Base-by-base conservation (phyloP, 768 basidiomycete genomes). In the Myochromella boudieri region DNA sequence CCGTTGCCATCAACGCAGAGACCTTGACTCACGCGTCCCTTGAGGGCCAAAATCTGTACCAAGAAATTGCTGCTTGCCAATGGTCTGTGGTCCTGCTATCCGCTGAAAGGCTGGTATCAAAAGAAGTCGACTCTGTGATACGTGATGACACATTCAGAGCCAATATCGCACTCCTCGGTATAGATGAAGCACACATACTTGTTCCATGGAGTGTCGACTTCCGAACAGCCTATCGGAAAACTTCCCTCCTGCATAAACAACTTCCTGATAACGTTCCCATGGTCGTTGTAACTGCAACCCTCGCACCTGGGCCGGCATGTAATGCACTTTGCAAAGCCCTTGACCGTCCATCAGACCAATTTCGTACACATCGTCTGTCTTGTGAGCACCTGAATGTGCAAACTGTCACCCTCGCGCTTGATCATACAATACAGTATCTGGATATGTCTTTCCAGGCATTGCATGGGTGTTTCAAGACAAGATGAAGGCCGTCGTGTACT, bases 101-200 rank as follows among this genome's bases (percentile, higher is more conserved):
- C 2, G 48, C 56, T 4, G 60, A 59, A 32, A 41, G 52, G 21
- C 46, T 62, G 2, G 31, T 43, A n/a, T 54, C 50, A 7, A 33
- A 37, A 6, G 57, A 53, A 18, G 18, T 62, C 11, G 52, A 57
- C 22, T 20, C 14, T 9, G 47, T 62, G 12, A 10, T 62, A n/a
- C 46, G 51, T 6, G 36, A 60, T 37, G 46, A 49, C 3, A 29
- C 4, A 14, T 60, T 60, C 39, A 47, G 48, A 18, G 24, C 38
- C 7, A 63, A 58, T 38, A 48, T 63, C 24, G 44, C 51, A 20
- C 42, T 60, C 11, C 48, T 59, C 18, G 61, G 60, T 1, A 58
- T 63, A 26, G 56, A 63, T 42, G 58, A 63, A 47, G 56, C 51
- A 0, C 60, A 63, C 48, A 47, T 60, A 3, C 40, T 63, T 6